Evolutionary conservation across 1,284 basidiomycete genomes (phyloP).

Genomic region (Rhodofomes roseus): DNA sequence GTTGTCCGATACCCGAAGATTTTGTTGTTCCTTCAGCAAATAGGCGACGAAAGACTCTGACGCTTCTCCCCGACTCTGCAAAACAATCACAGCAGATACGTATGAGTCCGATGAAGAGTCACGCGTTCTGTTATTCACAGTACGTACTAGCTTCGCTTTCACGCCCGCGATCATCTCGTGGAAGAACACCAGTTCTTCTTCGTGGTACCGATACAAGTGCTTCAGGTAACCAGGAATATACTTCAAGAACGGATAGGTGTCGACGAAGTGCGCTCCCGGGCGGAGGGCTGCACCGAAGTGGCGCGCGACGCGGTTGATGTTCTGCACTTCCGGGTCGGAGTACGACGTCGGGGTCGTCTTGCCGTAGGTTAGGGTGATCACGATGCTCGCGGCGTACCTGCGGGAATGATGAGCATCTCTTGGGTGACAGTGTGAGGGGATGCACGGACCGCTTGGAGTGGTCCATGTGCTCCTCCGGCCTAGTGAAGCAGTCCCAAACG

Average conservation of each 20-base stretch:
- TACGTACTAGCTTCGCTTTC: conserved; percentile 37
- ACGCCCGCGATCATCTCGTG: conserved; percentile 26
- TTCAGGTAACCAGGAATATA: conserved; percentile 56
- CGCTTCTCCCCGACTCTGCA: conserved; percentile 33
- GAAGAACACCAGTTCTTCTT: conserved; percentile 56
- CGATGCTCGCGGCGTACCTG: conserved; percentile 62
- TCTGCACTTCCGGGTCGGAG: conserved; percentile 54
- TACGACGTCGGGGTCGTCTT: conserved; percentile 45
- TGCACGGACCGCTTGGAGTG: no score
- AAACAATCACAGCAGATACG: not conserved
- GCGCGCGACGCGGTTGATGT: conserved; percentile 44
- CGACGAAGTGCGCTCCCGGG: conserved; percentile 56
- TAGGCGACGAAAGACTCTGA: conserved; percentile 51
- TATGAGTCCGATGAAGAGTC: no score
- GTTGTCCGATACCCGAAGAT: conserved; percentile 45
- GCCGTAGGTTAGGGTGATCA: conserved; percentile 65
- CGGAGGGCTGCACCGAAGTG: conserved; percentile 48
- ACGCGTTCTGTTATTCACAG: no score
- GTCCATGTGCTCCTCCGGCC: no score
- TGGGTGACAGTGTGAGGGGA: no score
- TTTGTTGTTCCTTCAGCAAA: conserved; percentile 46
- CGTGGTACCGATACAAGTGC: conserved; percentile 46
- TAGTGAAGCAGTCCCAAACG: no score
- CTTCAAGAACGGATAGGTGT: conserved; percentile 51
- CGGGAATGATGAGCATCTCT: no score